Base-by-base conservation (phyloP, 177 flowering plant species). In the Tripterygium wilfordii region DNA sequence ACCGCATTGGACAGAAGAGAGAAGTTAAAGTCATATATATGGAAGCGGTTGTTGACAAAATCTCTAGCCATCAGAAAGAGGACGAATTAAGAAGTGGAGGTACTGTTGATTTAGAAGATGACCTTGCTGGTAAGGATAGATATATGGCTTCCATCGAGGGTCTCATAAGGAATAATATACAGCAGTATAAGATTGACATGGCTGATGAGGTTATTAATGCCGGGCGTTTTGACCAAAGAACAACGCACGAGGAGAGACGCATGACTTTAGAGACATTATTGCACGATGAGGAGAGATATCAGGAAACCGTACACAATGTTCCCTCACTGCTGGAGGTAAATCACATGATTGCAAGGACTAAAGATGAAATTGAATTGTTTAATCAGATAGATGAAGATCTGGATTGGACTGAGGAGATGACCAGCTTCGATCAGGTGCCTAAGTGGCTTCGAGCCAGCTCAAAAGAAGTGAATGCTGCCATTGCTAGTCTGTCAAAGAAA, bases 201-300 rank as follows among this genome's bases (percentile, higher is more conserved):
- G 99, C 99, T 19, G 99, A 94, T 74, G 99, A 94, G 65, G 99
- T 94, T 25, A 94, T 94, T 52, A 94, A 94, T 78, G 99, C 99
- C 45, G 99, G 99, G 29, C 89, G 99, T 33, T 89, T 94, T 78
- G 99, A 94, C 65, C 99, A 94, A 65, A 80, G 99, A 59, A 89
- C 99, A 30, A 89, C 99, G 3, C 99, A 94, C 66, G 99, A 94
- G 70, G 97, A 89, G 66, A 75, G 99, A 48, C 85, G 99, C 3
- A 13, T 85, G 69, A 94, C 99, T 43, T 65, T 94, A 26, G 99
- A 94, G 61, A 72, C 92, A 32, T 66, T 94, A 58, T 67, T 94
- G 67, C 99, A 83, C 71, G 98, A 92, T 64, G 99, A 94, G 29
- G 99, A 94, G 62, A 79, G 97, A 60, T 89, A 79, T 61, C 99